Base-by-base conservation (phyloP, 306 rosid genomes). In the Fragaria ananassa region DNA sequence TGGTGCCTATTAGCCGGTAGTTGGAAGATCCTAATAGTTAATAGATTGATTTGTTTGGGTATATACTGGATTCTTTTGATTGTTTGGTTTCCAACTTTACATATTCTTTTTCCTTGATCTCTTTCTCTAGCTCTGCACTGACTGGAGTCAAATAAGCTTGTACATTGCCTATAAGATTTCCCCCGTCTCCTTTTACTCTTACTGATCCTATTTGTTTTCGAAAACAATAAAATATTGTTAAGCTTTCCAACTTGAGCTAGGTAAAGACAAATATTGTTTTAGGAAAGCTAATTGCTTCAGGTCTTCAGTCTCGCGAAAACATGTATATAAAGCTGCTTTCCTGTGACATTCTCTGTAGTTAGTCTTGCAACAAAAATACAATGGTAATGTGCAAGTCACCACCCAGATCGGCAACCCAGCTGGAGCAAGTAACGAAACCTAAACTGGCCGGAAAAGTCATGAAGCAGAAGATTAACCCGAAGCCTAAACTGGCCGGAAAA, bases 1-100 rank as follows among this genome's bases (percentile, higher is more conserved):
- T 81, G 85, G 89, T 64, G 64, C 76, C 75, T 79, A 34, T 71
- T 79, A 69, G 86, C 78, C 77, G 74, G 37, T 81, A 77, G 77
- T 81, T 80, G 61, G 31, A 76, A 83, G 74, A 82, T 88, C 60
- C 39, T 63, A 46, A 81, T 65, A 67, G 65, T 63, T 80, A 10
- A 81, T 72, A 51, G 83, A 81, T 67, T 73, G 18, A n/a, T 31
- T 13, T 73, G 29, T 80, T 47, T 61, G 23, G 53, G 68, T 39
- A 70, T 72, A 65, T 58, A 29, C 51, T 74, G 31, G 57, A 74
- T 74, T 60, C 45, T 31, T 10, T 74, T 44, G 53, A 61, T 17
- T 58, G 29, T 44, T 60, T 74, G 56, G 77, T 57, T 73, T 56
- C 13, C 17, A 51, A 51, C 25, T 53, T 54, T 51, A 18, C 29